Percentiles rank a stretch among this genome's conserved stretches.
Evolutionary conservation across 305 asterid genomes (phyloP).

Genomic region (Fraxinus platypoda): DNA sequence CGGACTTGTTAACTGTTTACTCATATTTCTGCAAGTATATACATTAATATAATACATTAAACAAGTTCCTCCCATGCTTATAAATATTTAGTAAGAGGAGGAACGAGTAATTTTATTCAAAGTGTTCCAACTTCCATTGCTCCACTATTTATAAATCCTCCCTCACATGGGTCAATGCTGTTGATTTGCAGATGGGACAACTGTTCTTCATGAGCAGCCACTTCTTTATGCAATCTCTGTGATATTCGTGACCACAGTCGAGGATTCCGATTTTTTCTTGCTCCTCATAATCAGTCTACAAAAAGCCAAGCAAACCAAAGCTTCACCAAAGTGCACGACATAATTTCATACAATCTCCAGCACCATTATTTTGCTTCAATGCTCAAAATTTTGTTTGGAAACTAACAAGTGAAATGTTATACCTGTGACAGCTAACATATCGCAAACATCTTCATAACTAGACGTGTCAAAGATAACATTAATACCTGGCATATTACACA

Average conservation of each 20-base stretch:
- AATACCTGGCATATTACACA: slow-evolving; percentile 86
- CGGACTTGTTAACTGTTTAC: slow-evolving; percentile 10
- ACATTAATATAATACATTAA: slow-evolving; percentile 37
- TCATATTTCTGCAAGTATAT: slow-evolving; percentile 33
- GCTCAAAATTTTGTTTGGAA: not conserved
- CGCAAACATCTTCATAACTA: not conserved
- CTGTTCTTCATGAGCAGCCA: slow-evolving; percentile 62
- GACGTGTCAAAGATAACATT: not conserved
- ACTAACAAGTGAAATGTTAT: not conserved
- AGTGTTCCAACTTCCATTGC: not conserved
- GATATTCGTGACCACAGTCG: slow-evolving; percentile 70
- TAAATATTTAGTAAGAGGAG: slow-evolving; percentile 9
- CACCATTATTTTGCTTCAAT: not conserved
- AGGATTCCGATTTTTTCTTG: slow-evolving; percentile 45
- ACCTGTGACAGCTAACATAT: not conserved
- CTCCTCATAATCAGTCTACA: slow-evolving; percentile 43
- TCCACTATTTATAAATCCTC: slow-evolving; percentile 31
- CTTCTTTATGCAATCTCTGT: slow-evolving; percentile 55
- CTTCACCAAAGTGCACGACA: not conserved
- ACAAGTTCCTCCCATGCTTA: slow-evolving; percentile 22
- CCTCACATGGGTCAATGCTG: slow-evolving; percentile 38
- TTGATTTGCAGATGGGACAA: slow-evolving; percentile 68
- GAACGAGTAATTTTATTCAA: slow-evolving; percentile 3
- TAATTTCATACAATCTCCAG: not conserved
- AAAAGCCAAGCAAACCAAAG: not conserved